These are phyloP conservation scores for Fraxinus albicans DNA, from an alignment of 305 asterid genomes.

Conservation along the genomic window DNA sequence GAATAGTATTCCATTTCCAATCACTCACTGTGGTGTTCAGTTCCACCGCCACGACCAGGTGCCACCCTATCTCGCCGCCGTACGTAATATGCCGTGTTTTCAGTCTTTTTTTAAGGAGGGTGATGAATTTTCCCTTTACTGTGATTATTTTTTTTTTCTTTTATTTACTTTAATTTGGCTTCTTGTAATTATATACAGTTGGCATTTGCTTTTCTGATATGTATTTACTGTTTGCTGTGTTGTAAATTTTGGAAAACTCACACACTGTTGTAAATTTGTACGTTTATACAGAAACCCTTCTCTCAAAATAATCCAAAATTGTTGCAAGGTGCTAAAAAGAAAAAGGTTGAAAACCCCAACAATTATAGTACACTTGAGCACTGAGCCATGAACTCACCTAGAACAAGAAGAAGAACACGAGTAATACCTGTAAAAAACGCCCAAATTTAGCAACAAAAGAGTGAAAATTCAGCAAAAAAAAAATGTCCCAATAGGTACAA, in stretches of 20 bases:
- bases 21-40: neutral
- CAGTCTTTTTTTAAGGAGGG: neutral
- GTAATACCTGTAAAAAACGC: neutral
- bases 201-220: neutral
- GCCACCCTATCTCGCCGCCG: neutral
- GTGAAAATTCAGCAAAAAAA: neutral
- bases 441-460: conserved; percentile 5
- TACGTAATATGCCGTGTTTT: neutral
- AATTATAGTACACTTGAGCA: conserved; percentile 35
- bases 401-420: neutral
- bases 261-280: conserved; percentile 22
- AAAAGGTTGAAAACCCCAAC: conserved; percentile 7
- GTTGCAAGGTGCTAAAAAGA: conserved; percentile 9
- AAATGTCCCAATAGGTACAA: neutral
- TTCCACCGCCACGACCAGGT: neutral
- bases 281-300: neutral
- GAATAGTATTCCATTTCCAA: neutral
- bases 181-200: neutral
- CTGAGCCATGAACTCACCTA: conserved; percentile 33
- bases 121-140: neutral
- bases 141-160: neutral
- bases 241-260: conserved; percentile 37
- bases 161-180: neutral
- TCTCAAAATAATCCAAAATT: conserved; percentile 22
- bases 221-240: conserved; percentile 29